Conservation (phyloP, 2,329 filamentous ascomycete species). For the Neopestalotiopsis rosae region DNA sequence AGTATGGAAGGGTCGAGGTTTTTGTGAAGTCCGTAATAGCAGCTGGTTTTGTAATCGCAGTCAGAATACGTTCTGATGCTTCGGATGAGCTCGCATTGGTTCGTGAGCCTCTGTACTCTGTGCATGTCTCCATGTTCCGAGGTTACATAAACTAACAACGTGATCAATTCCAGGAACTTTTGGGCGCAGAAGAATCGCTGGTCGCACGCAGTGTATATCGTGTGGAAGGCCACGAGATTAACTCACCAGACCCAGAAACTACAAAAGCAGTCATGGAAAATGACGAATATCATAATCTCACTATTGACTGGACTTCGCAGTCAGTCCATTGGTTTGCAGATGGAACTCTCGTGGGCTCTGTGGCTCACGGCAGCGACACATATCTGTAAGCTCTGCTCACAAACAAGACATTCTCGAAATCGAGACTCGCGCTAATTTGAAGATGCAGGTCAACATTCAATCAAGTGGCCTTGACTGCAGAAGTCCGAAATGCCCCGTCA, state of each 20-base stretch:
- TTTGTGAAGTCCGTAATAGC: background rate
- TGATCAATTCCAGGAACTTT: background rate
- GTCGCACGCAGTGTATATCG: background rate
- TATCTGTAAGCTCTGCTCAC: background rate
- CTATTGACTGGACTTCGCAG: background rate
- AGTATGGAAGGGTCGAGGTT: background rate
- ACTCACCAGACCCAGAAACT: background rate
- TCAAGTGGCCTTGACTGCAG: background rate
- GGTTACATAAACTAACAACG: background rate
- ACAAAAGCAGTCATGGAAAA: background rate
- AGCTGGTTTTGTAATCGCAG: background rate
- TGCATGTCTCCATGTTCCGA: background rate
- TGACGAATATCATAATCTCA: background rate
- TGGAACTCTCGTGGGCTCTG: background rate
- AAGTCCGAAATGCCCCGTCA: background rate
- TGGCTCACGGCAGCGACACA: background rate
- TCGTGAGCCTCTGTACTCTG: background rate
- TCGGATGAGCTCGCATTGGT: background rate
- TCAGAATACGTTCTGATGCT: background rate
- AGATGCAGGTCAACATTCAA: background rate
- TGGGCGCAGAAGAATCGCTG: background rate
- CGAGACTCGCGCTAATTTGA: background rate
- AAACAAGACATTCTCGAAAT: background rate
- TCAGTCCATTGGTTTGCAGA: background rate
- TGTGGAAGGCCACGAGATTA: background rate